Base-by-base conservation (phyloP, 345 rosid species). In the Gossypium turneri region DNA sequence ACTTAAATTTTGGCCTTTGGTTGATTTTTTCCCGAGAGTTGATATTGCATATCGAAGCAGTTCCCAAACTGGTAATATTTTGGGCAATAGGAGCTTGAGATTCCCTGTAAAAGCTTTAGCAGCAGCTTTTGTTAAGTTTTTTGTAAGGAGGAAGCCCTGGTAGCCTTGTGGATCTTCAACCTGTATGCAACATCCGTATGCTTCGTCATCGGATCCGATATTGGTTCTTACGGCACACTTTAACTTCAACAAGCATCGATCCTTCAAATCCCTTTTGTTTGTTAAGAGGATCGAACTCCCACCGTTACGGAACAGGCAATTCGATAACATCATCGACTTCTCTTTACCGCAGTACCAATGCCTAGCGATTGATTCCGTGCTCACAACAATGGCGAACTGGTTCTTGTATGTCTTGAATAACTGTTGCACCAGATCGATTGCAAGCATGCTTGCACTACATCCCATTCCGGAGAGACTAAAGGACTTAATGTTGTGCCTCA, bases 381-480 rank as follows among this genome's bases (percentile, higher is more conserved):
- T 92, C 45, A 90, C 92, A 22, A 92, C 90, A 24, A 92, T 65
- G 9, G 94, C 97, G n/a, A 80, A 53, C 48, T 78, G 58, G 60
- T 90, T 86, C 65, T 75, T 78, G 69, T 80, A 78, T 0, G 81
- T 70, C 82, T 80, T 89, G 84, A 92, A 90, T 57, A 89, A 58
- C 38, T 83, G 84, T 16, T 85, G 86, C 15, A 88, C 92, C 1
- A 87, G 77, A 12, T 88, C 91, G 12, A 86, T 4, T 2, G 94
- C 82, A 24, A 86, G 81, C 8, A 89, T 73, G 72, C 94, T 85
- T 1, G 90, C 89, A 73, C 92, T 83, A 66, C 92, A 88, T 5
- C 93, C 97, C 90, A 85, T 90, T 9, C 94, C 98, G 1, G 92
- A 80, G 63, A 93, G 81, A 75, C 87, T 93, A 77, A 85, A 90